phyloP scores from a whole-genome alignment of 192 early-diverging fungal species.

The Coemansia sp. region DNA sequence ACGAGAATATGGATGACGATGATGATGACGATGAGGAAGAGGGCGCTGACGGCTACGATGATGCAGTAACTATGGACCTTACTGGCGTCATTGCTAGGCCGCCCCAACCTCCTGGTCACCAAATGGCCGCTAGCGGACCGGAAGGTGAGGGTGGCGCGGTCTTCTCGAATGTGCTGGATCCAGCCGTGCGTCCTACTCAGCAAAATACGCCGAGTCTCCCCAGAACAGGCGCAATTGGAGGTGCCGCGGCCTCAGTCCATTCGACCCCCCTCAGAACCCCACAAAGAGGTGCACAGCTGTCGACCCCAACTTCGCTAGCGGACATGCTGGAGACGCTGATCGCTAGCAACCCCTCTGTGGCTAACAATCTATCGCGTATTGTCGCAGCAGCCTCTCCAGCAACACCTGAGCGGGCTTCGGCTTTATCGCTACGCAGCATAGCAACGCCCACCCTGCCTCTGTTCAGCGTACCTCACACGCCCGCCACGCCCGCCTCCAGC shows the following conservation, averaged over 20 bases:
- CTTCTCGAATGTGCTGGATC: neutral
- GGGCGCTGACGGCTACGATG: slow-evolving; percentile 14
- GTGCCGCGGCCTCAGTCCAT: neutral
- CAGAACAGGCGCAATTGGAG: neutral
- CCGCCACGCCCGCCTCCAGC: neutral
- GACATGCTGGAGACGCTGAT: slow-evolving; percentile 9
- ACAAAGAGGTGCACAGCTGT: neutral
- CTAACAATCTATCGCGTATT: neutral
- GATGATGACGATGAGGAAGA: neutral
- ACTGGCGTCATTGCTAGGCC: slow-evolving; percentile 34
- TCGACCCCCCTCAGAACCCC: slow-evolving; percentile 1
- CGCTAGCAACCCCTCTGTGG: neutral
- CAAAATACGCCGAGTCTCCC: neutral
- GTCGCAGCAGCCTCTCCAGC: slow-evolving; percentile 1
- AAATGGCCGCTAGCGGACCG: neutral
- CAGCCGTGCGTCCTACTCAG: neutral
- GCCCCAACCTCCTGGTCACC: neutral
- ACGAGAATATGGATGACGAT: neutral
- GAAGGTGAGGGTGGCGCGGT: neutral
- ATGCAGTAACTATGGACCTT: slow-evolving; percentile 44
- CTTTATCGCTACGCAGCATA: neutral
- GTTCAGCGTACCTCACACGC: neutral
- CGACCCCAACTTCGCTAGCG: neutral
- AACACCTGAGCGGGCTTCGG: neutral
- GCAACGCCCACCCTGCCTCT: neutral